Conservation (phyloP, 1,284 basidiomycete species). For the Polyporus tsugae region DNA sequence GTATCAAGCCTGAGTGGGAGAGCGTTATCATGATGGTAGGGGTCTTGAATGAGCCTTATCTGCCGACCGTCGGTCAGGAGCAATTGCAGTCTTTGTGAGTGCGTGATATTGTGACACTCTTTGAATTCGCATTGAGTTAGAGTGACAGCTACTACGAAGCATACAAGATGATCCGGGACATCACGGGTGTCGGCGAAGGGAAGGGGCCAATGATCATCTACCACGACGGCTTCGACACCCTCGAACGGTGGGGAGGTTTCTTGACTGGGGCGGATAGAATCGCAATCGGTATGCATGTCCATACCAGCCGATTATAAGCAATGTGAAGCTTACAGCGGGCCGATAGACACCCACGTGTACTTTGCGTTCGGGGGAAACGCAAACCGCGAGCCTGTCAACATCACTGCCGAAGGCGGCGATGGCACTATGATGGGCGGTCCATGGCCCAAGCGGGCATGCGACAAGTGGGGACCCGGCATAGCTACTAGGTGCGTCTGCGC, state of each 20-base stretch:
- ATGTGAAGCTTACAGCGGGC: conserved; percentile 42
- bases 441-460: conserved; percentile 51
- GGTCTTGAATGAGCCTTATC: conserved; percentile 52
- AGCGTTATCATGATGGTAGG: conserved; percentile 59
- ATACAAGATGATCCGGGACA: conserved; percentile 61
- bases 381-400: conserved; percentile 45
- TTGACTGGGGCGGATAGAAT: conserved; percentile 62
- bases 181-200: conserved; percentile 63
- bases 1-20: conserved; percentile 54
- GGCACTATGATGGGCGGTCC: conserved; percentile 41
- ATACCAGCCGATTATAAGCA: background rate
- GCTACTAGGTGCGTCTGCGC: background rate
- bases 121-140: background rate
- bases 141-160: conserved; percentile 62
- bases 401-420: conserved; percentile 41
- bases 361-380: conserved; percentile 49
- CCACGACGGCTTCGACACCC: conserved; percentile 55
- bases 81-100: conserved; percentile 48
- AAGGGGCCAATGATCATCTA: conserved; percentile 64
- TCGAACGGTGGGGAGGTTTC: conserved; percentile 55
- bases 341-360: conserved; percentile 52
- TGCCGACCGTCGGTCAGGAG: conserved; percentile 47
- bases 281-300: conserved; percentile 50
- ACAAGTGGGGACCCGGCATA: conserved; percentile 51
- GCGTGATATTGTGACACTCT: background rate